A percentile compares a stretch with the other conserved stretches of the same genome.
phyloP scores from a whole-genome alignment of 75 land plant genomes.

The Cryptomeria japonica region DNA sequence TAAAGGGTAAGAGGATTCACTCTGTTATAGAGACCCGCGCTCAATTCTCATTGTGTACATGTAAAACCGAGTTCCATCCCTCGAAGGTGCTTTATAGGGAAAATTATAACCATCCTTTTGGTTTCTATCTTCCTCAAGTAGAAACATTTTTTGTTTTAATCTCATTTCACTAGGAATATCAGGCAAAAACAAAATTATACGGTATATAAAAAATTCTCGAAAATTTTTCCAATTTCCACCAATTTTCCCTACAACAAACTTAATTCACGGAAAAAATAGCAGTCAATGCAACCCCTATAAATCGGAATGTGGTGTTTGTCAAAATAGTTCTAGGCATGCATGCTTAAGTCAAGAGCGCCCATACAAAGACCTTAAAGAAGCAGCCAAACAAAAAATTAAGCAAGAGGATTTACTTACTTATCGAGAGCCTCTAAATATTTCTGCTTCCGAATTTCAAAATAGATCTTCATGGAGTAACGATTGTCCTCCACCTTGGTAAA shows the following conservation, averaged over 20 bases:
- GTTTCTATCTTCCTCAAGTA: not conserved
- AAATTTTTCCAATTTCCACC: not conserved
- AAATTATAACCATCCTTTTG: too few relatives aligned
- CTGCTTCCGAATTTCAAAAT: slow-evolving; percentile 53
- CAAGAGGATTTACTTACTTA: slow-evolving; percentile 21
- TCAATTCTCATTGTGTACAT: not conserved
- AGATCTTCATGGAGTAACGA: slow-evolving; percentile 60
- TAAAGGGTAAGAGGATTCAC: not conserved
- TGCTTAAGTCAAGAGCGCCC: not conserved
- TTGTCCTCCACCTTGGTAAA: slow-evolving; percentile 56
- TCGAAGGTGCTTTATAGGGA: too few relatives aligned
- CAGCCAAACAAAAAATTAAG: not conserved
- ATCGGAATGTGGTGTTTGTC: not conserved
- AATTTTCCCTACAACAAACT: not conserved
- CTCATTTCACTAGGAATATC: too few relatives aligned
- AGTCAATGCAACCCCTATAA: not conserved
- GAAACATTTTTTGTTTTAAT: too few relatives aligned
- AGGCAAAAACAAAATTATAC: not conserved
- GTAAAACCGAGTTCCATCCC: too few relatives aligned
- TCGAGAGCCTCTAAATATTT: slow-evolving; percentile 55
- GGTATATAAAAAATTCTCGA: not conserved
- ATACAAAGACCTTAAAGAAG: not conserved
- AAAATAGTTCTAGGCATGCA: not conserved
- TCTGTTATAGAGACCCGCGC: not conserved
- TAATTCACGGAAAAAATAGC: not conserved